Evolutionary conservation across 2,329 filamentous ascomycete genomes (phyloP).

Genomic region (Didymella glomerata): DNA sequence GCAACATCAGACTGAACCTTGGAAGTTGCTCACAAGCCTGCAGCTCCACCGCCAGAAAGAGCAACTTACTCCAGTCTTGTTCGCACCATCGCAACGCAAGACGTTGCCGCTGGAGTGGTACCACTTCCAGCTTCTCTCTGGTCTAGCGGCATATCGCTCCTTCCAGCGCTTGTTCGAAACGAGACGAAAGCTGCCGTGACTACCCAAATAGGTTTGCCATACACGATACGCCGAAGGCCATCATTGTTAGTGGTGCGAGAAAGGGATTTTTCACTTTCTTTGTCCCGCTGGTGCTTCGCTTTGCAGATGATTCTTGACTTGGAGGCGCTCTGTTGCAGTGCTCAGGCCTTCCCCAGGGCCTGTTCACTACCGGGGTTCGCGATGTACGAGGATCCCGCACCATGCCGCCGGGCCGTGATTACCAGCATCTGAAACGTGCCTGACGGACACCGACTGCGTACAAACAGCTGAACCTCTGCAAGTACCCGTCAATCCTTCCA

Average conservation of each 20-base stretch:
- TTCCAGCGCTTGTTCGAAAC: constrained; percentile 19
- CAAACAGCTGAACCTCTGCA: constrained; percentile 17
- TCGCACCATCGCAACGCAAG: constrained; percentile 13
- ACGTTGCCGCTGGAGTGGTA: constrained; percentile 10
- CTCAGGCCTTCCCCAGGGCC: constrained; percentile 4
- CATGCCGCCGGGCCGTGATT: constrained; percentile 41
- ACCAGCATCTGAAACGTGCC: constrained; percentile 42
- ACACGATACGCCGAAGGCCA: constrained; percentile 24
- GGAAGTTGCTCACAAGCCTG: background rate
- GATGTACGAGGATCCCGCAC: constrained; percentile 34
- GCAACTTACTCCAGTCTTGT: background rate
- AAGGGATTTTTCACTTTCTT: background rate
- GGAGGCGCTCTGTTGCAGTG: constrained; percentile 6
- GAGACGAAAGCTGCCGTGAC: constrained; percentile 39
- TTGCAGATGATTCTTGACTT: constrained; percentile 2
- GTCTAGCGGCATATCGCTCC: constrained; percentile 10
- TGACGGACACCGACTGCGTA: constrained; percentile 20
- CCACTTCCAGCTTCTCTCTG: constrained; percentile 8
- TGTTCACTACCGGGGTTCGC: constrained; percentile 14
- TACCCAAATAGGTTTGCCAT: constrained; percentile 34
- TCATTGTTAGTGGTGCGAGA: constrained; percentile 3
- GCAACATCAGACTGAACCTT: background rate
- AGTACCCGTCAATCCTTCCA: constrained; percentile 11
- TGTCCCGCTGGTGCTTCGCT: constrained; percentile 3
- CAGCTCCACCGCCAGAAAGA: background rate